Evolutionary conservation across 805 yeast species (phyloP), one percentile per base, ranked within the genome.

Genomic region (Soucietia sequanensis): DNA sequence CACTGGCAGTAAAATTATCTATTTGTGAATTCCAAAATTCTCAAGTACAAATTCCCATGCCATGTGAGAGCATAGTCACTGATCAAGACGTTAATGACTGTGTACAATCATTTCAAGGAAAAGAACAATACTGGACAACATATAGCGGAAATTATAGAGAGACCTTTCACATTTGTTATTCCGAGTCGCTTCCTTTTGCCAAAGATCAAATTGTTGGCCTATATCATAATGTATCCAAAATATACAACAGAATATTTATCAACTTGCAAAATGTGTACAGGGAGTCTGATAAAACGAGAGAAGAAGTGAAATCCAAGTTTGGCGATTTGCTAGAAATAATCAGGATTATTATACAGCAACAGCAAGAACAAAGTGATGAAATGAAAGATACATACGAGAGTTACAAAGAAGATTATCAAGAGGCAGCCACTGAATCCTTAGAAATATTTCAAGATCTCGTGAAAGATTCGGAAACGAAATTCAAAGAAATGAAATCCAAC

Each of bases 61-160:
- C 38, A n/a, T 66, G 71, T 43, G 37, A 37, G 20, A 32, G 50
- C 4, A 36, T 48, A 4, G 43, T 19, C 6, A 18, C n/a, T 2
- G 30, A 29, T 3, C 26, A 19, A 2, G 48, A 56, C 23, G 44
- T 54, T 30, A 53, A 54, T 14, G 42, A 38, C 1, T 78, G 83
- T 40, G 58, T 77, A 20, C 33, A 43, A 3, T 55, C 60, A 2
- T 41, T 76, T 25, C 75, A 75, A 35, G 46, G 46, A 15, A 57
- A 64, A 3, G 64, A 78, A 0, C 84, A 81, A 44, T 77, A 81
- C 72, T 83, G 91, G 91, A 81, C 89, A 0, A 78, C 82, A 0
- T 82, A 73, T 48, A 80, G 80, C 42, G 87, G 87, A 0, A 75
- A 81, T 47, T 81, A 75, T 51, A 67, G 79, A 30, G 68, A 73